Base-by-base conservation (phyloP, 768 basidiomycete species). In the Rhodocollybia butyracea region DNA sequence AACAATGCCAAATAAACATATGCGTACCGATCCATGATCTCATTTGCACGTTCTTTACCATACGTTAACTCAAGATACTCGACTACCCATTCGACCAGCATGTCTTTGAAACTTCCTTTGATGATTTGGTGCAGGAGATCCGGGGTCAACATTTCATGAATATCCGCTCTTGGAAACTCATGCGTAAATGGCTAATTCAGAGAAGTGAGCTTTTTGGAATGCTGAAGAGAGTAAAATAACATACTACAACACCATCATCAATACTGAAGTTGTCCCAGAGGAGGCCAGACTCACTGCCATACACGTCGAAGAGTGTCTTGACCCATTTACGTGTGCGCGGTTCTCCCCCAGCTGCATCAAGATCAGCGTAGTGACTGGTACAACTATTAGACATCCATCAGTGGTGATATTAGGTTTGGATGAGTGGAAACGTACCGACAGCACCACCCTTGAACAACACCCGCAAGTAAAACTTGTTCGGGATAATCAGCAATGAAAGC, bases 31-130 rank as follows among this genome's bases (percentile, higher is more conserved):
- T 65, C 66, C 5, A 73, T 31, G 31, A 73, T 67, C 8, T 29
- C 39, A 17, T 62, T 52, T 1, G 64, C 71, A 6, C 42, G 17
- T 3, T 51, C 47, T n/a, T 62, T 52, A 0, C 59, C 55, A 57
- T 71, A 53, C 2, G 26, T 34, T 0, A 51, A 1, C 1, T 46
- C 8, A 1, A 78, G 52, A 51, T 74, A 76, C 5, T 69, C 58
- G 1, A 54, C 45, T 0, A 71, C 64, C 75, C 75, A 76, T 11
- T 50, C 50, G 0, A 76, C 73, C 10, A 76, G 58, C 54, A 76
- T 74, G 46, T 75, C 74, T 50, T 75, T 76, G 61, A 76, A 76
- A 1, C 63, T 66, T 8, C 74, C 73, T 56, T 76, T 76, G 61
- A 76, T 73, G 3, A 77, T 27, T 58, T 76, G 73, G 56, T 76